Conservation (phyloP, 306 rosid genomes). For the Pyrus communis region DNA sequence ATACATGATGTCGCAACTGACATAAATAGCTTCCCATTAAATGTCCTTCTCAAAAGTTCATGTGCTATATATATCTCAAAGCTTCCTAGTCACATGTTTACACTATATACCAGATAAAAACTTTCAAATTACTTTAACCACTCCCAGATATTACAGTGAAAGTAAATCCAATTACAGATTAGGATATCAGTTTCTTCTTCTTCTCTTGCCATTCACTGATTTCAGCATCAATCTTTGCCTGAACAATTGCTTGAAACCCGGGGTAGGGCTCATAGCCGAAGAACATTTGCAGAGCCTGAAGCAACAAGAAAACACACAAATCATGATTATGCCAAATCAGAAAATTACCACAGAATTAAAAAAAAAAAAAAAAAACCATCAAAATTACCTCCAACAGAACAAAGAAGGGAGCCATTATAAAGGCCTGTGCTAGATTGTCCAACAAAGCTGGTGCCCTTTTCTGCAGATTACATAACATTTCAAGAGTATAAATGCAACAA, state of each 20-base stretch:
- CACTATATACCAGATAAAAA: not conserved
- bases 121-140: not conserved
- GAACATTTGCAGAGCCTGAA: constrained; percentile 50
- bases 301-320: not conserved
- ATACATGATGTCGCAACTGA: not conserved
- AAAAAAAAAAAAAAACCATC: not conserved
- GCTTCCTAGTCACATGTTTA: not conserved
- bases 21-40: not conserved
- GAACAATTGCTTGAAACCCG: constrained; percentile 54
- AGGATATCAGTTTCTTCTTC: constrained; percentile 46
- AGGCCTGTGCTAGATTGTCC: constrained; percentile 72
- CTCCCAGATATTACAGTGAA: not conserved
- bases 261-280: constrained; percentile 69
- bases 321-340: not conserved
- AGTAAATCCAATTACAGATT: constrained; percentile 16
- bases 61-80: not conserved
- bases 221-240: constrained; percentile 43
- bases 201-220: constrained; percentile 51
- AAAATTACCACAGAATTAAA: not conserved
- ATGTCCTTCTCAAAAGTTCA: not conserved
- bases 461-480: constrained; percentile 23
- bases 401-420: constrained; percentile 86
- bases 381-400: constrained; percentile 74
- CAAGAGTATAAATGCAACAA: not conserved
- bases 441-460: constrained; percentile 78